Evolutionary conservation across 345 rosid species (phyloP).

Genomic region (Stellera chamaejasme): DNA sequence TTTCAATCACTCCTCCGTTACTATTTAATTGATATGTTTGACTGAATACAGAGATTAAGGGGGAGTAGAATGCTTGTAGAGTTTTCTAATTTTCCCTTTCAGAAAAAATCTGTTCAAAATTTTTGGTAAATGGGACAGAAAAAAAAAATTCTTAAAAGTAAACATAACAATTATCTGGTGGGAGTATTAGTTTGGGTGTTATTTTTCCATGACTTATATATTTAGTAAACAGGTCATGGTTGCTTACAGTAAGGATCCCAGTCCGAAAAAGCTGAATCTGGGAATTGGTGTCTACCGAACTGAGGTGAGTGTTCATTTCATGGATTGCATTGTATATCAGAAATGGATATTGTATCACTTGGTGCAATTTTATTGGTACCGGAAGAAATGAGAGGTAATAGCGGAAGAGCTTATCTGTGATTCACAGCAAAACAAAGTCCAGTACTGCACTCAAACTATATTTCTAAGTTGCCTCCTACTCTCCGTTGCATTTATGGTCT

Average conservation of each 20-base stretch:
- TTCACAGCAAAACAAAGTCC: too few species aligned
- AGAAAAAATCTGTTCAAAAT: background rate
- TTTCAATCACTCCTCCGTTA: background rate
- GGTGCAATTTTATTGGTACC: background rate
- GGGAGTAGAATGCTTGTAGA: too few species aligned
- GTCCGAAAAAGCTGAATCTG: conserved; percentile 51
- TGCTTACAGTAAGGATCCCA: conserved; percentile 48
- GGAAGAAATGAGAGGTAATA: background rate
- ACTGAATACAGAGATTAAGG: too few species aligned
- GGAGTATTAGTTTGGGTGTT: background rate
- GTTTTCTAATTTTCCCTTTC: background rate
- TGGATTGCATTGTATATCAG: background rate
- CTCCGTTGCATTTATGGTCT: too few species aligned
- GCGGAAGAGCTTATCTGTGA: background rate
- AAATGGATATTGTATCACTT: too few species aligned
- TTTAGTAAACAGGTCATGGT: conserved; percentile 28
- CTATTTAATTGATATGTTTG: too few species aligned
- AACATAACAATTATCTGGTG: background rate
- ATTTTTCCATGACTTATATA: background rate
- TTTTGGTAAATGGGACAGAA: background rate
- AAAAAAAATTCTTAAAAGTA: background rate
- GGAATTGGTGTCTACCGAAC: conserved; percentile 61
- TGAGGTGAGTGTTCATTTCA: conserved; percentile 29
- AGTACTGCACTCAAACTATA: too few species aligned
- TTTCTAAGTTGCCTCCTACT: too few species aligned